Evolutionary conservation across 441 rosid genomes (phyloP), one percentile per base, ranked within the genome.

Genomic region (Croton laevigatus): DNA sequence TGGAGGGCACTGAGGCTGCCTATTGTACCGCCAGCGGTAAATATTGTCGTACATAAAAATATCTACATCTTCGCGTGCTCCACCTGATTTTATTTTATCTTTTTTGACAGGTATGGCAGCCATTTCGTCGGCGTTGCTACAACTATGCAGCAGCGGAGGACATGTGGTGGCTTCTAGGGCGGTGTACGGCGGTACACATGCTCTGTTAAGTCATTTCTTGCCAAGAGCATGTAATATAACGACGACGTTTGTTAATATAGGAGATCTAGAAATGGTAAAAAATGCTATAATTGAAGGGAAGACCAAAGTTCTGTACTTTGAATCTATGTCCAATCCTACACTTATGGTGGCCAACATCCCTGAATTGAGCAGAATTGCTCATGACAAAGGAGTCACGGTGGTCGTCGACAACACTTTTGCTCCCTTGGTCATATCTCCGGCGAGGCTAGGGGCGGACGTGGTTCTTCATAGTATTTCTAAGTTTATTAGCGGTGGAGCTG

Each of bases 1-100:
- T 94, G 3, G 98, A 94, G 79, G 95, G 90, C 69, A 94, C 98
- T 20, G 88, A 94, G 80, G 98, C 97, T 23, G 98, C 97, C 55
- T 94, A 94, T 57, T 94, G 97, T 86, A 94, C 98, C 45, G 84
- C 98, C 22, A 94, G 98, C 77, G 98, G 98, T 91, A 83, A 59
- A 6, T 37, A 27, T 2, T 2, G 32, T 27, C 32, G 32, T 27
- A 27, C 1, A 27, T 27, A 27, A 27, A 27, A 27, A 27, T 27
- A 27, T 27, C 16, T 32, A 13, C 11, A 12, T 22, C 12, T 27
- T 22, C 1, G 2, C 8, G n/a, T 54, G 8, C 10, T 19, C 27
- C 3, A 10, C 1, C 2, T 16, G 16, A 14, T 6, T 4, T 40
- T 40, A 1, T 40, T 40, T 40, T 8, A 1, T 40, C 0, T 38